Evolutionary conservation across 345 rosid species (phyloP).

Genomic region (Syzygium aqueum): DNA sequence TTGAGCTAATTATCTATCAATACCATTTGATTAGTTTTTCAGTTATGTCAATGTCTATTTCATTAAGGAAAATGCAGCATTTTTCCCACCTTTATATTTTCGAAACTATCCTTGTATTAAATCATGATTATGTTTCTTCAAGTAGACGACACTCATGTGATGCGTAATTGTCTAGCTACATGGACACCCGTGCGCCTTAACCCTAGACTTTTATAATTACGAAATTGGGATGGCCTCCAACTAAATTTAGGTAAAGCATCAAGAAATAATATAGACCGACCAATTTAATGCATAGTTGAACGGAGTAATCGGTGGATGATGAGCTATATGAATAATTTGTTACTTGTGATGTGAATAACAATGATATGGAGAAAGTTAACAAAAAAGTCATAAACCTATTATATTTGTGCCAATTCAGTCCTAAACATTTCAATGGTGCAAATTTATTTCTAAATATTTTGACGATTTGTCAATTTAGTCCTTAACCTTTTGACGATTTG

Average conservation of each 20-base stretch:
- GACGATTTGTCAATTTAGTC: too few relatives aligned
- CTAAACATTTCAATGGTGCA: too few relatives aligned
- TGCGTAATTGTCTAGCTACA: not conserved
- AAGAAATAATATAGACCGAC: not conserved
- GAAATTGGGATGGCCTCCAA: not conserved
- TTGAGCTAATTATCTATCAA: not conserved
- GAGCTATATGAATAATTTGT: not conserved
- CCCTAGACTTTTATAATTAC: not conserved
- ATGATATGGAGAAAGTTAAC: rapidly evolving
- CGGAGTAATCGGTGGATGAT: not conserved
- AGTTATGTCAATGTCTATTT: not conserved
- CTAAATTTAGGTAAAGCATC: not conserved
- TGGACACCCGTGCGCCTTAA: not conserved
- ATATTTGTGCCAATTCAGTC: rapidly evolving
- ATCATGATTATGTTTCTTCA: not conserved
- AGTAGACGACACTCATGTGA: not conserved
- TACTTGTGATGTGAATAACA: not conserved
- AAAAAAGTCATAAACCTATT: too few relatives aligned
- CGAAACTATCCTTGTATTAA: not conserved
- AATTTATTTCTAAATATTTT: too few relatives aligned
- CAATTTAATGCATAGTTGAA: not conserved
- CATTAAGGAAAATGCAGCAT: not conserved
- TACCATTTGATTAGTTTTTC: not conserved
- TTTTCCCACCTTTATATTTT: not conserved
- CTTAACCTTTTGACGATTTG: too few relatives aligned